A percentile compares a stretch with the other conserved stretches of the same genome.
Conservation (phyloP, 2,329 filamentous ascomycete genomes). For the Fusarium pseudocircinatum region DNA sequence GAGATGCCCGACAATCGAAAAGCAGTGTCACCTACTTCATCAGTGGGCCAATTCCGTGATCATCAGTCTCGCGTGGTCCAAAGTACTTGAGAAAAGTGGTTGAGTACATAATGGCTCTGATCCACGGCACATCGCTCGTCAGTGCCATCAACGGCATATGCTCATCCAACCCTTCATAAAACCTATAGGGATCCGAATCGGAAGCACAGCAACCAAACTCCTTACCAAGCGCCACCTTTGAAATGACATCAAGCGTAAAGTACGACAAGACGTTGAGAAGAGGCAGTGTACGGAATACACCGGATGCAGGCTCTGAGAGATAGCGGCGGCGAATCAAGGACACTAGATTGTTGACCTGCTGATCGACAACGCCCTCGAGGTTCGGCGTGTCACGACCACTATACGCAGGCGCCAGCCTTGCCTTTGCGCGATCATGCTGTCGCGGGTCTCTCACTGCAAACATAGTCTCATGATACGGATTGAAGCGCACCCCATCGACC, state of each 20-base stretch:
- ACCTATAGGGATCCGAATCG: background rate
- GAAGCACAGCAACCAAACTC: slow-evolving; percentile 4
- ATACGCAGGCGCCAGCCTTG: background rate
- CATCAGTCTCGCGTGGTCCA: background rate
- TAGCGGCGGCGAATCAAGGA: background rate
- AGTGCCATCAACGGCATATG: background rate
- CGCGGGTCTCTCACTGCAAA: background rate
- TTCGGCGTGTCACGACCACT: slow-evolving; percentile 2
- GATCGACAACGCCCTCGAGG: background rate
- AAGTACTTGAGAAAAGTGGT: background rate
- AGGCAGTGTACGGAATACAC: background rate
- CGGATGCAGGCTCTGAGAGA: background rate
- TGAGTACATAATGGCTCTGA: background rate
- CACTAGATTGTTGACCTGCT: background rate
- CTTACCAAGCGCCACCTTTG: background rate
- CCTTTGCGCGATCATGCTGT: background rate
- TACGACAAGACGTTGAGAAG: background rate
- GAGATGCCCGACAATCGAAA: no score
- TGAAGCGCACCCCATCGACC: background rate
- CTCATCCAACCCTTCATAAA: background rate
- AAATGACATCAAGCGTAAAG: background rate
- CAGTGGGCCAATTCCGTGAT: background rate
- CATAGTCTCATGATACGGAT: background rate
- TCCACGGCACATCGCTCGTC: background rate
- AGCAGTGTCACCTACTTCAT: background rate